phyloP scores from a whole-genome alignment of 2,329 filamentous ascomycete genomes.

The Teratosphaeria destructans region DNA sequence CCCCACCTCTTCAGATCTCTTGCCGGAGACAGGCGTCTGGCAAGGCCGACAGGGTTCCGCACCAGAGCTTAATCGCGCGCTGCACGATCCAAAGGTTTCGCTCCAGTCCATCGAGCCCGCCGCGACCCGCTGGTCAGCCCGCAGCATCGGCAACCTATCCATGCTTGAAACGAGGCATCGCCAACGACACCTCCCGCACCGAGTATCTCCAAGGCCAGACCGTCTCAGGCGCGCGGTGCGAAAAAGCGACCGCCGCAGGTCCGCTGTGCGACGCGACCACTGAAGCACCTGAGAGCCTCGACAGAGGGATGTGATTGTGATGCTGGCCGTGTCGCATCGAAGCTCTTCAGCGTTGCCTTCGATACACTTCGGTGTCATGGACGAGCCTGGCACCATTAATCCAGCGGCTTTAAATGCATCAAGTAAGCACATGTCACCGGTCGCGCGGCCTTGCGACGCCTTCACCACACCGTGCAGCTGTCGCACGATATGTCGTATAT shows the following conservation, averaged over 20 bases:
- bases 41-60: conserved; percentile 4
- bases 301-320: conserved; percentile 27
- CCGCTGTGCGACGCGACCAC: conserved; percentile 12
- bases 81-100: conserved; percentile 5
- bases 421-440: conserved; percentile 41
- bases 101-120: conserved; percentile 3
- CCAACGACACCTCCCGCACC: conserved; percentile 6
- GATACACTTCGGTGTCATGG: conserved; percentile 32
- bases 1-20: conserved; percentile 1
- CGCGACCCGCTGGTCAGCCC: conserved; percentile 9
- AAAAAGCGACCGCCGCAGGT: conserved; percentile 11
- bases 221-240: conserved; percentile 18
- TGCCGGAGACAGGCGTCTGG: not conserved
- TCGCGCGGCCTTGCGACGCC: conserved; percentile 11
- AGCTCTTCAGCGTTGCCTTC: conserved; percentile 19
- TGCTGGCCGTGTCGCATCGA: conserved; percentile 27
- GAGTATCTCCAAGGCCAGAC: conserved; percentile 19
- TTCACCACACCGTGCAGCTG: not conserved
- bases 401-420: conserved; percentile 73
- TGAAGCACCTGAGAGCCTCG: conserved; percentile 1
- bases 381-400: conserved; percentile 83
- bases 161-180: conserved; percentile 8
- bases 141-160: conserved; percentile 9
- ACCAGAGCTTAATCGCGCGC: conserved; percentile 8
- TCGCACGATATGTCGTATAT: conserved; percentile 1